These are phyloP conservation scores for Ambrosia trifida DNA, from an alignment of 129 eudicot genomes.

Conservation along the genomic window DNA sequence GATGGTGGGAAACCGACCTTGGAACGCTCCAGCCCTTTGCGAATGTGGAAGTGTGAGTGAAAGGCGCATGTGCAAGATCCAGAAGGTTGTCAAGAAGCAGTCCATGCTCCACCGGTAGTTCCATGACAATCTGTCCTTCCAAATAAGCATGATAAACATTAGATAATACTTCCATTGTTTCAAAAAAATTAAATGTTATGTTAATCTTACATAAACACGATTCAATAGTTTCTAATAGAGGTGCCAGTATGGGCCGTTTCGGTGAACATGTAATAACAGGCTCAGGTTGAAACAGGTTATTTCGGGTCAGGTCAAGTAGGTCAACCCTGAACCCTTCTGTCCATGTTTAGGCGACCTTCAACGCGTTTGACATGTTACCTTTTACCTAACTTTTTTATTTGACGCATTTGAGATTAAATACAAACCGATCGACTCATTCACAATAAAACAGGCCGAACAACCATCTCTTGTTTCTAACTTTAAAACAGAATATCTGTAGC, in stretches of 20 bases:
- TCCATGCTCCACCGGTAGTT: conserved; percentile 93
- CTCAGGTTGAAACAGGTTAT: neutral
- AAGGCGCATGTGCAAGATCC: conserved; percentile 95
- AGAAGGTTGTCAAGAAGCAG: conserved; percentile 82
- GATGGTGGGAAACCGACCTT: conserved; percentile 39
- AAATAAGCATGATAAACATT: neutral
- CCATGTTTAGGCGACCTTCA: neutral
- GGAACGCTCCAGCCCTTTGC: conserved; percentile 96
- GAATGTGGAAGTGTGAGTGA: conserved; percentile 88
- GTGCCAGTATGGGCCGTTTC: neutral
- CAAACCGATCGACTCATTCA: neutral
- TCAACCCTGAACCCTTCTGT: neutral
- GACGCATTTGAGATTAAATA: neutral
- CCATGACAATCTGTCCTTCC: conserved; percentile 67
- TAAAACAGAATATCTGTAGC: neutral
- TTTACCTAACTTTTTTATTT: neutral
- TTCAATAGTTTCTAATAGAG: conserved; percentile 1
- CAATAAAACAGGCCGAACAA: neutral
- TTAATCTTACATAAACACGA: neutral
- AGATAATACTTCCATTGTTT: neutral
- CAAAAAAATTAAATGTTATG: too few species aligned
- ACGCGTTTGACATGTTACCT: neutral
- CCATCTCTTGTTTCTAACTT: conserved; percentile 1
- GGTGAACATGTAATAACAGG: neutral
- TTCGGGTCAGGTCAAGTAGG: neutral